Conservation (phyloP, 305 asterid genomes). For the Plantago rigida region DNA sequence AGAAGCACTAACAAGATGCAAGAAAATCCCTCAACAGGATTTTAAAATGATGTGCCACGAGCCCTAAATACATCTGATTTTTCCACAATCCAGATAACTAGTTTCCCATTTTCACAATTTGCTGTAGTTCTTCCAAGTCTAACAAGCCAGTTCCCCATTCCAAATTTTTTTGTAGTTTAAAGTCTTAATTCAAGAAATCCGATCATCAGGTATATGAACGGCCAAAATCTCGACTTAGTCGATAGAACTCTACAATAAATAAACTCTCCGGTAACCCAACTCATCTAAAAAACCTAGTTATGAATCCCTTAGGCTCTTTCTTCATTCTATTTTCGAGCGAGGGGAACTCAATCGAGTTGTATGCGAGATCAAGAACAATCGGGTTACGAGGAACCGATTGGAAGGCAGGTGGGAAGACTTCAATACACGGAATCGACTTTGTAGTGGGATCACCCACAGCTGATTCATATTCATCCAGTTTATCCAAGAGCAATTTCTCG, state of each 20-base stretch:
- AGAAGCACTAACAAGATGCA: too few relatives aligned
- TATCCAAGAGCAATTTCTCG: constrained; percentile 65
- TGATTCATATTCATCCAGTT: constrained; percentile 60
- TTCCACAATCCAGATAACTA: too few relatives aligned
- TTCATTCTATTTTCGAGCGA: constrained; percentile 69
- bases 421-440: constrained; percentile 50
- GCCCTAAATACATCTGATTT: too few relatives aligned
- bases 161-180: too few relatives aligned
- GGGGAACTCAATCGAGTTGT: constrained; percentile 64
- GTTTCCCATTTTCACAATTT: too few relatives aligned
- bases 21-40: too few relatives aligned
- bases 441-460: constrained; percentile 67
- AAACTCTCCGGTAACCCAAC: neutral
- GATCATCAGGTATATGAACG: too few relatives aligned
- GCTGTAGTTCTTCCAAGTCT: too few relatives aligned
- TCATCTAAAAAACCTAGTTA: constrained; percentile 84
- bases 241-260: constrained; percentile 3
- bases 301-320: constrained; percentile 79
- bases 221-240: too few relatives aligned
- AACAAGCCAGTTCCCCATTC: too few relatives aligned
- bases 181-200: too few relatives aligned
- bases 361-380: constrained; percentile 72
- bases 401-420: constrained; percentile 72
- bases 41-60: too few relatives aligned
- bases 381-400: constrained; percentile 73